A percentile compares a stretch with the other conserved stretches of the same genome.
Evolutionary conservation across 495 filamentous ascomycete genomes (phyloP).

Genomic region (Bombardia bombarda): DNA sequence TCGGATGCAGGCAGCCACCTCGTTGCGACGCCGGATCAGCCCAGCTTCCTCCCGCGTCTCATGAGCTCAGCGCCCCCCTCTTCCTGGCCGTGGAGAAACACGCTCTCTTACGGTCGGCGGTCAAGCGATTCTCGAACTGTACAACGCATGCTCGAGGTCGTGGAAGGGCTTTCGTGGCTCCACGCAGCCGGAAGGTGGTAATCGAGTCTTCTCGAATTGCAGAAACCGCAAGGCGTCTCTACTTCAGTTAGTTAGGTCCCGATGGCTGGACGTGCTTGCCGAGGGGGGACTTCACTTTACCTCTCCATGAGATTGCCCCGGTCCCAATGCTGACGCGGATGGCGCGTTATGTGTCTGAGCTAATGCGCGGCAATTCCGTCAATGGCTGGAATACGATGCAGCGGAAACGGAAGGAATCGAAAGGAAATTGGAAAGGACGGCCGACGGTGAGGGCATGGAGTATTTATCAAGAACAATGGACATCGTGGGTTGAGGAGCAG

Average conservation of each 20-base stretch:
- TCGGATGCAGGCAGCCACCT: too few species aligned
- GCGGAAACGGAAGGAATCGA: background rate
- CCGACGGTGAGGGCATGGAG: background rate
- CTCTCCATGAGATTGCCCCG: background rate
- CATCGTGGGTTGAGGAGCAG: background rate
- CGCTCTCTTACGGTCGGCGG: too few species aligned
- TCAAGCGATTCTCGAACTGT: too few species aligned
- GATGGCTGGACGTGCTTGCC: background rate
- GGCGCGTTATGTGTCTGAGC: background rate
- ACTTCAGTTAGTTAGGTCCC: background rate
- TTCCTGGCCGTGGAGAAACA: too few species aligned
- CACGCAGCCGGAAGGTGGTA: too few species aligned
- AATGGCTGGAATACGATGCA: slow-evolving; percentile 1
- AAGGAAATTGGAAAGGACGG: background rate
- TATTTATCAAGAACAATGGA: slow-evolving; percentile 1
- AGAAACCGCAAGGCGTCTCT: background rate
- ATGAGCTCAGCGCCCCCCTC: too few species aligned
- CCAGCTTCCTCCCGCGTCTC: too few species aligned
- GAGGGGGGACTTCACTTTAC: background rate
- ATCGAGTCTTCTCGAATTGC: too few species aligned
- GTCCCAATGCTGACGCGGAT: background rate
- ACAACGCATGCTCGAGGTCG: too few species aligned
- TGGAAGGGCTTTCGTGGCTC: too few species aligned
- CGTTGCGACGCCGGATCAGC: too few species aligned
- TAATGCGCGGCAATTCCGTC: background rate